Evolutionary conservation across 257 asterid species (phyloP).

Genomic region (Galeopsis tetrahit): DNA sequence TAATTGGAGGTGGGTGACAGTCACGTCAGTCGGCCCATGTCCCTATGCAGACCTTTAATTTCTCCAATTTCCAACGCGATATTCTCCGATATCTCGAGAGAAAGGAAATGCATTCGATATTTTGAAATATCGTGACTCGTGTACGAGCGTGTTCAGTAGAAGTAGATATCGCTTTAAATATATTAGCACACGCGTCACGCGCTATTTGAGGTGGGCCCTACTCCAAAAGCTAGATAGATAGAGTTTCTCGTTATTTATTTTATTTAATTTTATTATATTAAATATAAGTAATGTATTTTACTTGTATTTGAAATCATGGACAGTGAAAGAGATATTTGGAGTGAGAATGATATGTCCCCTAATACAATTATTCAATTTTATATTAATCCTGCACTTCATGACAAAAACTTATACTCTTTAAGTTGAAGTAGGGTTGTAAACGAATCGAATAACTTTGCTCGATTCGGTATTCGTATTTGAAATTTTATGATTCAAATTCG

Average conservation of each 20-base stretch:
- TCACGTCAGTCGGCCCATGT: conserved; percentile 42
- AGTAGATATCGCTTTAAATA: background rate
- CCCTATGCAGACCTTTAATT: conserved; percentile 28
- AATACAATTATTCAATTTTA: no score
- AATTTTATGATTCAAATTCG: no score
- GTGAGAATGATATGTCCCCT: no score
- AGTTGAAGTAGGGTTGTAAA: no score
- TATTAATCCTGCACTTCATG: no score
- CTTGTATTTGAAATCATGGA: background rate
- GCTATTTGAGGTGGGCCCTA: background rate
- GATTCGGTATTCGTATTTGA: no score
- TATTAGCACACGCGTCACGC: conserved; percentile 8
- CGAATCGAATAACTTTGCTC: no score
- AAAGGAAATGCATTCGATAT: background rate
- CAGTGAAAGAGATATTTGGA: background rate
- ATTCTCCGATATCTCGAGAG: background rate
- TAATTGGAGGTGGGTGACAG: conserved; percentile 44
- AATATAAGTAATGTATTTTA: background rate
- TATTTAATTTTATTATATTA: background rate
- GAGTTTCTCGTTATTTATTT: background rate
- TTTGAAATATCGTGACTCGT: conserved; percentile 4
- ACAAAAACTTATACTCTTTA: no score
- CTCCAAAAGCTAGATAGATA: background rate
- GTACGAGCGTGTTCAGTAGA: background rate
- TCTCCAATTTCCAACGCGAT: conserved; percentile 40